Base-by-base conservation (phyloP, 768 basidiomycete species). In the Austroboletus eburneus region DNA sequence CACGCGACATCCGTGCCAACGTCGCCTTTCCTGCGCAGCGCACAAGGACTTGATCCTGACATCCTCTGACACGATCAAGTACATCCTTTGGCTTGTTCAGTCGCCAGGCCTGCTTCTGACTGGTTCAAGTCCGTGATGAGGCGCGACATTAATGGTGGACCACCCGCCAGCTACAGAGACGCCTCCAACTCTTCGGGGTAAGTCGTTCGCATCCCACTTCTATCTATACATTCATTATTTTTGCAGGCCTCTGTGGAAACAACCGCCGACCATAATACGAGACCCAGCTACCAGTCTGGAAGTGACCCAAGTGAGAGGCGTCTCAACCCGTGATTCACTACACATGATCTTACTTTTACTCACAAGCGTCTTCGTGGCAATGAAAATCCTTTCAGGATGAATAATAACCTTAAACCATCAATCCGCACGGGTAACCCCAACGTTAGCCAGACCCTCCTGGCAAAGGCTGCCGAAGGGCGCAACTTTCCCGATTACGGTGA, bases 121-220 rank as follows among this genome's bases (percentile, higher is more conserved):
- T 52, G 53, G 45, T 38, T 22, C 42, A 53, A 50, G 13, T 18
- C 54, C 36, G 12, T 10, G 39, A 35, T 47, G 44, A 41, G 48
- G 12, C 50, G 56, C 37, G 57, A 49, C 13, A 38, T 50, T 3
- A n/a, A 29, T 17, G 10, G 48, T 30, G 44, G 29, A 3, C 52
- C 59, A 45, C 54, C 59, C 45, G 38, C 41, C 41, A 63, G 60
- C 54, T 38, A 49, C 39, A 67, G 66, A 55, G 66, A 67, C 36
- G 67, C 64, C 37, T 66, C 67, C 13, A 46, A 38, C 42, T 18
- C 41, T 30, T 42, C 52, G 4, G 9, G 16, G 65, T 59, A 47
- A 53, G 63, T 49, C 5, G 16, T n/a, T 42, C 35, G n/a, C 20
- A 18, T 35, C 9, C 33, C 3, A 41, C 51, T 34, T 25, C 24